Percentiles rank a stretch among this genome's conserved stretches.
Evolutionary conservation across 306 rosid genomes (phyloP).

Genomic region (Trichosanthes cucumerina): DNA sequence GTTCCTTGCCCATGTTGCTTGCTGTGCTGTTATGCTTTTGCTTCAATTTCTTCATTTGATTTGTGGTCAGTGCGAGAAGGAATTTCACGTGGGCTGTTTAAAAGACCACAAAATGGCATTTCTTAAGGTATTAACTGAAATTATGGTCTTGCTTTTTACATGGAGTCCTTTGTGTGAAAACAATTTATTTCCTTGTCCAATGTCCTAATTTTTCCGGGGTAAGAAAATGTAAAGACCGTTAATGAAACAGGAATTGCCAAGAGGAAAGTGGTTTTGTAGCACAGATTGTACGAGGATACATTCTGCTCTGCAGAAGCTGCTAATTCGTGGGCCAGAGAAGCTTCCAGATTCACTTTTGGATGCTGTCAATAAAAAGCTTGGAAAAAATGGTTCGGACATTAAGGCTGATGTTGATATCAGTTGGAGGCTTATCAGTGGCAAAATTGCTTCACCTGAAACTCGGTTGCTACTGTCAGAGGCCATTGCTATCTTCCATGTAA

Average conservation of each 20-base stretch:
- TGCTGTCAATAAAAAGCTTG: constrained; percentile 57
- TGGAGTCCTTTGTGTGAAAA: background rate
- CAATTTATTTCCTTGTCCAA: background rate
- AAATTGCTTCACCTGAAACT: constrained; percentile 80
- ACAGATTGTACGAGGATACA: constrained; percentile 67
- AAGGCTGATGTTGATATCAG: constrained; percentile 53
- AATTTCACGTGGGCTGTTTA: constrained; percentile 95
- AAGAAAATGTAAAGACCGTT: background rate
- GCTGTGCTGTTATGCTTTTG: background rate
- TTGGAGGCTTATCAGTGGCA: constrained; percentile 87
- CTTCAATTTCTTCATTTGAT: constrained; percentile 7
- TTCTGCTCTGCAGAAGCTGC: constrained; percentile 56
- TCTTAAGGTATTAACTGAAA: constrained; percentile 50
- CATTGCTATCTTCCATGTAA: constrained; percentile 77
- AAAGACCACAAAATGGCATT: constrained; percentile 93
- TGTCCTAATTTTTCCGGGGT: background rate
- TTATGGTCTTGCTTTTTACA: constrained; percentile 14
- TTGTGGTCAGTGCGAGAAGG: constrained; percentile 80
- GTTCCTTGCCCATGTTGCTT: background rate
- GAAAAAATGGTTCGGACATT: constrained; percentile 43
- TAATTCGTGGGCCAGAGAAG: constrained; percentile 55
- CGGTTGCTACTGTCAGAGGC: constrained; percentile 73
- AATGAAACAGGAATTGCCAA: constrained; percentile 73
- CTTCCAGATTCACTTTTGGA: constrained; percentile 67
- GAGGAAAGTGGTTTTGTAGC: constrained; percentile 94